Base-by-base conservation (phyloP, 805 yeast genomes). In the Starmerella cellae region DNA sequence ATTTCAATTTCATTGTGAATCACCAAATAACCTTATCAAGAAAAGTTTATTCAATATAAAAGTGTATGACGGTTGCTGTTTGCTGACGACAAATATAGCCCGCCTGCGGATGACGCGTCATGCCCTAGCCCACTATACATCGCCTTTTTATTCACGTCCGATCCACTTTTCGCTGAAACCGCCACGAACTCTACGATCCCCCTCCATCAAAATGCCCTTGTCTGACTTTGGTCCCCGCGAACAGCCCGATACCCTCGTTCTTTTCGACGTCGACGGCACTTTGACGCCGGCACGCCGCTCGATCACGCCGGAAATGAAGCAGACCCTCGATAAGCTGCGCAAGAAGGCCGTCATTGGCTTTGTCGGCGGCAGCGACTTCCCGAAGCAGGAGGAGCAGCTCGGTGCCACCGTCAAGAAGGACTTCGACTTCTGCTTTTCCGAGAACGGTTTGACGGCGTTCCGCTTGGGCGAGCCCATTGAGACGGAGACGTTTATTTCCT, bases 261-360 rank as follows among this genome's bases (percentile, higher is more conserved):
- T 91, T 52, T 91, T 91, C 67, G 99, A 91, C 59, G 99, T 91
- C 54, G 99, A 91, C 63, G 98, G 96, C 53, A 91, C 99, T 44
- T 73, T 91, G 64, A 88, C 97, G 33, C 98, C 97, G 54, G 97
- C 98, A 43, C 84, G 99, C 71, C 74, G 78, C 61, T 63, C 60
- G 42, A 47, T 48, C 73, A 75, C 57, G 37, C 62, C 60, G 31
- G 95, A 85, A 65, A 80, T 91, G 78, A 74, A 68, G 60, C 64
- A 73, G 50, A 67, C 81, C 34, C 74, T 91, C 57, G 61, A 64
- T 48, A 74, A 78, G 54, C 75, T 91, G 61, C 81, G 95, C 69
- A 71, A 84, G 70, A 87, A 88, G 71, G 88, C 75, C 56, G 95
- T 82, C 41, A 75, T 91, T 68, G 99, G 98, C 44, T 91, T 85